A percentile compares a stretch with the other conserved stretches of the same genome.
Evolutionary conservation across 139 green algal species (phyloP).

Genomic region (Tetraselmis striata): DNA sequence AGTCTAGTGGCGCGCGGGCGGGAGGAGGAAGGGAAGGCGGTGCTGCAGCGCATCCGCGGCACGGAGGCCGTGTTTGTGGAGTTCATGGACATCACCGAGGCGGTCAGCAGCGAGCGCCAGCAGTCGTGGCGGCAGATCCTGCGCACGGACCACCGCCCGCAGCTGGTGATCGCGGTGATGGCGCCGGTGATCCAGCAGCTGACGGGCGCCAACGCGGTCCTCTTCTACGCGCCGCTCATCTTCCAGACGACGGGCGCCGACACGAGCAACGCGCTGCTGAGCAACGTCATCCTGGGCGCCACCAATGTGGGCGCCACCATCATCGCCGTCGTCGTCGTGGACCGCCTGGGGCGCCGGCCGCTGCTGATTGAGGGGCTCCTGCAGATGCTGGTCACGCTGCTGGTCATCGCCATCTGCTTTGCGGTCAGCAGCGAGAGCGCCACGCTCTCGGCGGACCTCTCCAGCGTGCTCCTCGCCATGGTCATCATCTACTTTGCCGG

Average conservation of each 20-base stretch:
- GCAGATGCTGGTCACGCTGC: constrained; percentile 10
- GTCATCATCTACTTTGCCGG: constrained; percentile 16
- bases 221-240: constrained; percentile 51
- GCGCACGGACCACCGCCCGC: constrained; percentile 28
- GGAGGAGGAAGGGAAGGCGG: constrained; percentile 23
- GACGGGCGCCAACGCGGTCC: constrained; percentile 45
- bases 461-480: background rate
- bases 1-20: constrained; percentile 57
- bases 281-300: background rate
- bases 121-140: constrained; percentile 18
- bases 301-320: background rate
- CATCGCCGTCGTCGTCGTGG: background rate
- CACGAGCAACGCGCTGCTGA: background rate
- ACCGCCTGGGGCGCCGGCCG: background rate
- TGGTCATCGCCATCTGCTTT: constrained; percentile 13
- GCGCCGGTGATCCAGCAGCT: constrained; percentile 61
- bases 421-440: background rate
- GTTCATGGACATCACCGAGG: constrained; percentile 38
- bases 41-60: constrained; percentile 50
- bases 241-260: constrained; percentile 41
- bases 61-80: constrained; percentile 34
- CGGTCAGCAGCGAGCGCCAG: constrained; percentile 4
- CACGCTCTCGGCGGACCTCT: background rate
- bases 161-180: constrained; percentile 41
- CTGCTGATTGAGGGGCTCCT: constrained; percentile 13